Base-by-base conservation (phyloP, 2,329 filamentous ascomycete genomes). In the Paecilomyces niveus region DNA sequence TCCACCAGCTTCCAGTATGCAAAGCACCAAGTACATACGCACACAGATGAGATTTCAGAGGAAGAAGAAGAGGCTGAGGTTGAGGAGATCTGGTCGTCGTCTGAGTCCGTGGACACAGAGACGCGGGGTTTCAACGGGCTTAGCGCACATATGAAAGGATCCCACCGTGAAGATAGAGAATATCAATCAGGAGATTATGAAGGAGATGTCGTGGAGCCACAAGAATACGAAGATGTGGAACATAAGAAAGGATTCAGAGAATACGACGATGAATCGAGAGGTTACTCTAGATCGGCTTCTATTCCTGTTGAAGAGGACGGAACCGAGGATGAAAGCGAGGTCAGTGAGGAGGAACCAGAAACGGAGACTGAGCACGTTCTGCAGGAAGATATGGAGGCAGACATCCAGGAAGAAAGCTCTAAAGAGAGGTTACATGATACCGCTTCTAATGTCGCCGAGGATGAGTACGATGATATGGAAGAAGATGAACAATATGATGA, bases 401-500 rank as follows among this genome's bases (percentile, higher is more conserved):
- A 10, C 51, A 26, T 10, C 11, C 22, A 15, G 51, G 21, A 57
- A 29, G 26, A 29, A n/a, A 26, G 33, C 24, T 53, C 54, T 15
- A 24, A 26, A 29, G 21, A 52, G 31, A 54, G 31, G 4, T n/a
- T n/a, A 45, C n/a, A 45, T 45, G 39, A 45, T 21, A n/a, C 39
- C 7, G n/a, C 15, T 45, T 45, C 39, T 45, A 18, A 45, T 45
- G 39, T 45, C 15, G n/a, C n/a, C 10, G 21, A 52, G 49, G 54
- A 54, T 21, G 33, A 15, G 18, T 35, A 35, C 13, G 54, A 59
- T 10, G 49, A 51, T 13, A 29, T 54, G 33, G 33, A 55, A 39
- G 54, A 62, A 31, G 62, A 67, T 54, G 58, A 60, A 11, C 57
- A 61, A 32, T 60, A 62, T 56, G 62, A 63, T 45, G 57, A 63